Evolutionary conservation across 2,329 filamentous ascomycete species (phyloP).

Genomic region (Rutstroemia sydowiana): DNA sequence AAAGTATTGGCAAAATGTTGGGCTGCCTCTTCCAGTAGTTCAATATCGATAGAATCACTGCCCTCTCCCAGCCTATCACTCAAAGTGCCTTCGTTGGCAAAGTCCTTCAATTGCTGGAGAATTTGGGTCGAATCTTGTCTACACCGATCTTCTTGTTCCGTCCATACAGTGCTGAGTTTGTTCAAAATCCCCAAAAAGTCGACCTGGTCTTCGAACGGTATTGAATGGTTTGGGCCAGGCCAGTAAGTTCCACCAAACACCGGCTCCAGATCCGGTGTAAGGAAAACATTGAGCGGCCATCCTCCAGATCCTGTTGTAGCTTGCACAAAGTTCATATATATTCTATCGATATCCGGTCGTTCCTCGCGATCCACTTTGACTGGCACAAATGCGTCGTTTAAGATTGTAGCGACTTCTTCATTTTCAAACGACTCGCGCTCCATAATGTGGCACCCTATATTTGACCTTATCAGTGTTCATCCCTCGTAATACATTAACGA

Average conservation of each 20-base stretch:
- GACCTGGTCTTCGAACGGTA: constrained; percentile 47
- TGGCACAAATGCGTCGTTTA: constrained; percentile 85
- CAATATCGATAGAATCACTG: constrained; percentile 73
- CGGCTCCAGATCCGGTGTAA: constrained; percentile 86
- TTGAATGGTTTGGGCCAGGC: constrained; percentile 47
- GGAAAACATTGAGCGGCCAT: constrained; percentile 94
- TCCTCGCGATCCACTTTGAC: constrained; percentile 92
- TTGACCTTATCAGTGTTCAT: neutral
- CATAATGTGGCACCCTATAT: constrained; percentile 77
- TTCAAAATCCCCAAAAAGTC: constrained; percentile 76
- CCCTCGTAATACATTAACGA: neutral
- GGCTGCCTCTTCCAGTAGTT: constrained; percentile 85
- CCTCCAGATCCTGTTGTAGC: constrained; percentile 84
- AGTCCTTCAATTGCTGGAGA: constrained; percentile 71
- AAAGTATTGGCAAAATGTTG: constrained; percentile 74
- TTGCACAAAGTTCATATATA: constrained; percentile 98
- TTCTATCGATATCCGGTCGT: constrained; percentile 84
- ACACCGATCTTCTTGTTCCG: constrained; percentile 75
- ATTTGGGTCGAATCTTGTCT: constrained; percentile 79
- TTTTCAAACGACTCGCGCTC: constrained; percentile 87
- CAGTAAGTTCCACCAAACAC: constrained; percentile 97
- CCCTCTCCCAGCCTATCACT: constrained; percentile 34
- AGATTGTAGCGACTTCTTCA: constrained; percentile 66
- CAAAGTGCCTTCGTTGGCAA: constrained; percentile 80
- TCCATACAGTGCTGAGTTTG: constrained; percentile 71